Evolutionary conservation across 2,329 filamentous ascomycete species (phyloP).

Genomic region (Colletotrichum godetiae): DNA sequence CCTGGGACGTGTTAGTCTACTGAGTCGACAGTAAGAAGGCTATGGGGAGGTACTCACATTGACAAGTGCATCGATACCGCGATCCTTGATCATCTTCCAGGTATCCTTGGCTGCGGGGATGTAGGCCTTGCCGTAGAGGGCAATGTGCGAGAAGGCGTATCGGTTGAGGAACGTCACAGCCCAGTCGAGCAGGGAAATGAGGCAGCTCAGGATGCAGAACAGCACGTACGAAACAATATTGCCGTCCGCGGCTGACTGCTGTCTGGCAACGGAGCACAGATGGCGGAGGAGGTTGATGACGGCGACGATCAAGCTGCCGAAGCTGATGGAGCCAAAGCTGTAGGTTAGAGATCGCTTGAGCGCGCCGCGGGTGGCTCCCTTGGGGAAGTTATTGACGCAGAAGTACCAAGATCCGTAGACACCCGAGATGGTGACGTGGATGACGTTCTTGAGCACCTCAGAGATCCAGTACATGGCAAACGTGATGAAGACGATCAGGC

Average conservation of each 20-base stretch:
- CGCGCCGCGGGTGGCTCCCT: constrained; percentile 84
- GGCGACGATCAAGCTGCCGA: constrained; percentile 87
- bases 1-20: constrained; percentile 47
- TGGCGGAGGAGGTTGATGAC: constrained; percentile 89
- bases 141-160: constrained; percentile 93
- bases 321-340: constrained; percentile 89
- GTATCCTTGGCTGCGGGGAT: constrained; percentile 89
- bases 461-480: constrained; percentile 96
- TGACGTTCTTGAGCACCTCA: constrained; percentile 93
- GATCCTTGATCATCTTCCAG: constrained; percentile 91
- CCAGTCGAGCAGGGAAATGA: constrained; percentile 86
- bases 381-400: constrained; percentile 75
- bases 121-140: constrained; percentile 91
- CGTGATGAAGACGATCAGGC: constrained; percentile 85
- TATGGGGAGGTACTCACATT: constrained; percentile 60
- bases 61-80: constrained; percentile 89
- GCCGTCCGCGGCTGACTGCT: constrained; percentile 71
- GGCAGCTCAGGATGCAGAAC: constrained; percentile 81
- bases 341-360: constrained; percentile 86
- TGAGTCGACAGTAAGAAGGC: no score
- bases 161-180: constrained; percentile 89
- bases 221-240: constrained; percentile 74
- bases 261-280: constrained; percentile 79
- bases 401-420: constrained; percentile 97
- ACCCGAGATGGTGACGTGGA: constrained; percentile 87